Evolutionary conservation across 495 filamentous ascomycete species (phyloP), one percentile per base, ranked within the genome.

Genomic region (Jackrogersella multiformis): DNA sequence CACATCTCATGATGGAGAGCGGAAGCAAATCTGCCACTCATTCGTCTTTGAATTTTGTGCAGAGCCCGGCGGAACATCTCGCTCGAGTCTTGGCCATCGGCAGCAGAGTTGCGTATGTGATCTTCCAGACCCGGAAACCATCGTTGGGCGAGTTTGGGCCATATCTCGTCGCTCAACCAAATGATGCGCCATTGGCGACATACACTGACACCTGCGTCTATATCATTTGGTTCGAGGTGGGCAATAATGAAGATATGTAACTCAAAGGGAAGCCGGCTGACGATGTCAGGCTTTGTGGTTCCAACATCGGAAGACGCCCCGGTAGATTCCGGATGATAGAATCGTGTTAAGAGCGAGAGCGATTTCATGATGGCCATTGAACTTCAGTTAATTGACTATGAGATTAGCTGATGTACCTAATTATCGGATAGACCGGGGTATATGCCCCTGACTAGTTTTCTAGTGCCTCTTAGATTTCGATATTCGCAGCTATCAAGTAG

Each of bases 121-220:
- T 70, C 54, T 16, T 67, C 56, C 1, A 74, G 49, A 5, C 70
- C 72, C 0, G 73, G 64, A 26, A 58, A 74, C 70, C 70, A 74
- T 24, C 55, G 64, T 28, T 55, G 60, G 7, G 70, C 70, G 9
- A 74, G 61, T 10, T 64, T 69, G 9, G 70, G 73, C 73, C 73
- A 74, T 26, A 73, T 71, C 41, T 74, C 73, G 10, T 71, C 70
- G 36, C 73, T 74, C 30, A 74, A 21, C 73, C 73, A 74, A 44
- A 73, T 49, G 38, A 32, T 9, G n/a, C 73, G 61, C 57, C 71
- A 58, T 12, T 55, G 18, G 26, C 61, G 64, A 18, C 67, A 68
- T 8, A 64, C 64, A 10, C 23, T 46, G 10, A 73, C 53, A 32
- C 60, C 70, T 2, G 73, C 70, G 12, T 73, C 64, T 44, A 74